These are phyloP conservation scores for Aspergillus sp. DNA, from an alignment of 2,329 filamentous ascomycete genomes.

Conservation along the genomic window DNA sequence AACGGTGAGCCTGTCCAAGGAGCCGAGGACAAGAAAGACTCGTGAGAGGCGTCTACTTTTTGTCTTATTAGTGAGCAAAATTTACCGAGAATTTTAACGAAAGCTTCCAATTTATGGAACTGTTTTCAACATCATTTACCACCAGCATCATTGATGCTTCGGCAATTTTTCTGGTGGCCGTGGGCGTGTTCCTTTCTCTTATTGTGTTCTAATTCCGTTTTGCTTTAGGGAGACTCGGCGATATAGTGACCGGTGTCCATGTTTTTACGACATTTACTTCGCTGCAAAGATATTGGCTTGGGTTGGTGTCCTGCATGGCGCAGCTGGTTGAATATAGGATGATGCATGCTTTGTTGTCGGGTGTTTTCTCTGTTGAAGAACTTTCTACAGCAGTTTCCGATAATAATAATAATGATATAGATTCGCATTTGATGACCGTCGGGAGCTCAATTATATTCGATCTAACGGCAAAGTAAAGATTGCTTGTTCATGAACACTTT, in stretches of 20 bases:
- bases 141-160: neutral
- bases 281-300: conserved; percentile 3
- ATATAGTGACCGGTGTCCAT: conserved; percentile 1
- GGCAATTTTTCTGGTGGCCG: neutral
- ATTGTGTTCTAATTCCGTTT: neutral
- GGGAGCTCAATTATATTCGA: too few species aligned
- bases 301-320: conserved; percentile 7
- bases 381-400: neutral
- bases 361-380: neutral
- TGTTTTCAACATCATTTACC: too few species aligned
- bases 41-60: neutral
- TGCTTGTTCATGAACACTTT: neutral
- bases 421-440: neutral
- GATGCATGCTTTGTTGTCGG: conserved; percentile 5
- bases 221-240: neutral
- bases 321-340: conserved; percentile 10
- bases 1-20: conserved; percentile 33
- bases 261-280: conserved; percentile 7
- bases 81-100: neutral
- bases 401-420: conserved; percentile 1
- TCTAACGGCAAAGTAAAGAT: too few species aligned
- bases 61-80: conserved; percentile 9
- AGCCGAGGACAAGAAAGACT: conserved; percentile 19
- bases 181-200: neutral
- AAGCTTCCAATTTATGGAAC: neutral